Evolutionary conservation across 805 yeast species (phyloP), one percentile per base, ranked within the genome.

Genomic region (Hanseniaspora taiwanica): DNA sequence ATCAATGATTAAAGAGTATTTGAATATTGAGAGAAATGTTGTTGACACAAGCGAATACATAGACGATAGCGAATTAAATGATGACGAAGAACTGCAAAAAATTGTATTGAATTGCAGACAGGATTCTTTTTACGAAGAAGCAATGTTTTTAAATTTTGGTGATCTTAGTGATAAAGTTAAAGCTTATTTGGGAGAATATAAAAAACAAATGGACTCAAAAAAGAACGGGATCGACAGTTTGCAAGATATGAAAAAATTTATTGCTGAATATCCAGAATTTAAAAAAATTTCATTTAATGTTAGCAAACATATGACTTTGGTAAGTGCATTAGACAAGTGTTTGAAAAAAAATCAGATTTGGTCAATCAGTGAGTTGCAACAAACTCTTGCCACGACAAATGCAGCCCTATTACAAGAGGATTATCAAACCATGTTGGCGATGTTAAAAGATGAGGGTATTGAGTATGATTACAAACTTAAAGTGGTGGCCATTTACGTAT

Each of bases 251-350:
- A 91, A 89, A 58, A 76, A 77, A 50, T 83, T 89, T 52, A 76
- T 91, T 42, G 95, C 87, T 43, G 84, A 84, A 46, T 86, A 81
- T 52, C 99, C 99, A 1, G 98, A 91, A 56, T 87, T 83, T 57
- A 79, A 85, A 48, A 85, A 82, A 54, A 65, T 89, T 25, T 81
- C 94, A 9, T 77, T 84, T 25, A 89, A 87, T 55, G 85, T 91
- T 9, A 73, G 93, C 23, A 91, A 89, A 53, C 98, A 91, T 59
- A 86, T 91, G 71, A 75, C 93, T 17, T 68, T 91, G 18, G 87
- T 89, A 6, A 74, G 89, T 19, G 96, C 89, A 53, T 71, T 91
- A 40, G 93, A 86, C 52, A 73, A 78, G 43, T 71, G 72, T 44
- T 81, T 91, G 32, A 74, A 78, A 24, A 52, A 59, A 17, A 65